These are phyloP conservation scores for Phaffomyces thermotolerans DNA, from an alignment of 805 yeast species.

Conservation along the genomic window DNA sequence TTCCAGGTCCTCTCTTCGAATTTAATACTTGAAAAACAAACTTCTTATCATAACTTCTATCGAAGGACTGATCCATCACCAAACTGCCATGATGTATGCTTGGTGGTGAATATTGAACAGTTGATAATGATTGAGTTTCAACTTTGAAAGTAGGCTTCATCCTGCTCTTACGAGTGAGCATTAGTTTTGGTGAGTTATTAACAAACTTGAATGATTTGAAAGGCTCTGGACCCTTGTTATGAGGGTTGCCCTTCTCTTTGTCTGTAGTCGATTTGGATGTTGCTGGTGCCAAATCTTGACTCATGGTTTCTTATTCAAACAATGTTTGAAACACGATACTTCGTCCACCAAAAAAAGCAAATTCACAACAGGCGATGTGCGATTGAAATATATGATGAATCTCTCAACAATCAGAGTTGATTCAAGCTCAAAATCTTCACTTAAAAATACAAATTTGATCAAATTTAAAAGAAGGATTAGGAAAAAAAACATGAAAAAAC, in stretches of 20 bases:
- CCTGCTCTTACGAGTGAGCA: constrained; percentile 13
- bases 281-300: too few relatives aligned
- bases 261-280: background rate
- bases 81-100: constrained; percentile 7
- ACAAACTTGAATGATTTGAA: constrained; percentile 19
- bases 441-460: too few relatives aligned
- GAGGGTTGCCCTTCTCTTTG: too few relatives aligned
- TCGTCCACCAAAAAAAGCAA: too few relatives aligned
- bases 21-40: constrained; percentile 15
- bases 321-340: too few relatives aligned
- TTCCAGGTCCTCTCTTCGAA: constrained; percentile 37
- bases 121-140: constrained; percentile 6
- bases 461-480: background rate
- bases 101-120: constrained; percentile 1
- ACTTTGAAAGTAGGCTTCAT: constrained; percentile 23
- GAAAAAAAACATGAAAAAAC: constrained; percentile 8
- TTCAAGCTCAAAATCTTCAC: background rate
- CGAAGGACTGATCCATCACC: constrained; percentile 19
- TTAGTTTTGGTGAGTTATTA: constrained; percentile 16
- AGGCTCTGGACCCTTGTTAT: background rate
- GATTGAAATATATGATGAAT: too few relatives aligned
- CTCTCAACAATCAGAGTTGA: too few relatives aligned
- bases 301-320: too few relatives aligned
- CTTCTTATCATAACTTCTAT: constrained; percentile 9
- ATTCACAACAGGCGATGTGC: too few relatives aligned